phyloP scores from a whole-genome alignment of 306 rosid genomes.

The Inga laurina region DNA sequence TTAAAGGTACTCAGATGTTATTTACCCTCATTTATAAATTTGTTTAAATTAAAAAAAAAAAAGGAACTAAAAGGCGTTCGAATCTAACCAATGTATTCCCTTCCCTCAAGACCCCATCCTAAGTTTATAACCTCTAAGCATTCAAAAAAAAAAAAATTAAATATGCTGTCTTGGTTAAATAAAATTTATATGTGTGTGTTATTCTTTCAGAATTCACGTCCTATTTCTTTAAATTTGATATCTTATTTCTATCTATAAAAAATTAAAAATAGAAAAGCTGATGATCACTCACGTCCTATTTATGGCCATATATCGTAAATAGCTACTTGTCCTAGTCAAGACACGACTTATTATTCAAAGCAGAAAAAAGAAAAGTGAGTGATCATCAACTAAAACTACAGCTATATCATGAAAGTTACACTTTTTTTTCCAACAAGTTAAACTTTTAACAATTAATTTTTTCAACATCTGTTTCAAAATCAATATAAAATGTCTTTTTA shows the following conservation, averaged over 20 bases:
- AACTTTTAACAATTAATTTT: too few species aligned
- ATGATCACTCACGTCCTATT: too few species aligned
- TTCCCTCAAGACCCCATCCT: too few species aligned
- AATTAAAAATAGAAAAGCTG: not conserved
- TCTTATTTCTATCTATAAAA: not conserved
- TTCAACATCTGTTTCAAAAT: not conserved
- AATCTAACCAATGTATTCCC: too few species aligned
- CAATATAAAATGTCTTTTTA: too few species aligned
- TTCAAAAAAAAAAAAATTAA: not conserved
- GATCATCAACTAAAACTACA: not conserved
- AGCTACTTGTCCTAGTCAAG: not conserved
- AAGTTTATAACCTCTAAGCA: not conserved
- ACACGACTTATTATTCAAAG: not conserved
- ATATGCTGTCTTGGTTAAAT: not conserved
- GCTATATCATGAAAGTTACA: not conserved
- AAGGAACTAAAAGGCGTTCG: too few species aligned
- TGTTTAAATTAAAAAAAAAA: too few species aligned
- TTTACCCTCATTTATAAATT: too few species aligned
- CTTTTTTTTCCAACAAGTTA: too few species aligned
- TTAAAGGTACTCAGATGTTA: too few species aligned
- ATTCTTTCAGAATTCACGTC: not conserved
- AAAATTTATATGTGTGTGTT: not conserved
- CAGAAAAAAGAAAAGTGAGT: not conserved
- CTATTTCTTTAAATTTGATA: not conserved
- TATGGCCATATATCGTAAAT: not conserved